phyloP scores from a whole-genome alignment of 805 yeast species.

The Lipomyces chichibuensis region DNA sequence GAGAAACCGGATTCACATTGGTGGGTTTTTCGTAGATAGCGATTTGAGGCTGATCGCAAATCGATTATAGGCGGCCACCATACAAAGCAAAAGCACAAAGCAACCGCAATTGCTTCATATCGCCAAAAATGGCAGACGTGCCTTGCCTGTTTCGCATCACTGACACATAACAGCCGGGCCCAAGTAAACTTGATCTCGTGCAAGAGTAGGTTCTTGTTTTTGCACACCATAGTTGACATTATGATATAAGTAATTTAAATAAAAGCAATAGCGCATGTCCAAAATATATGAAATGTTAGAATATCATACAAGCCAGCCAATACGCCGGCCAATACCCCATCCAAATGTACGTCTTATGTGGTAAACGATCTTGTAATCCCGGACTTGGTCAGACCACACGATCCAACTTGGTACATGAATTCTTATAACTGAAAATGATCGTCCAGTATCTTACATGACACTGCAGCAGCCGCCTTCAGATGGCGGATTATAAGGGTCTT shows the following conservation, averaged over 20 bases:
- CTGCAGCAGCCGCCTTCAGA: conserved; percentile 24
- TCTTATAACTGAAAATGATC: background rate
- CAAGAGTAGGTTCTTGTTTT: no score
- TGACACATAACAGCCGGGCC: background rate
- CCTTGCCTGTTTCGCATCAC: background rate
- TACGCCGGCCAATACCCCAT: background rate
- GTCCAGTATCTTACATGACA: conserved; percentile 13
- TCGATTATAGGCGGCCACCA: background rate
- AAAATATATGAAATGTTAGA: background rate
- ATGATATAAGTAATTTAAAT: no score
- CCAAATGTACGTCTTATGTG: background rate
- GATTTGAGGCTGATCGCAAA: background rate
- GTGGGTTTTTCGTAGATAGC: background rate
- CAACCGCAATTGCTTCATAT: background rate
- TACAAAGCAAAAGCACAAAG: background rate
- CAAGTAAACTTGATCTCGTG: no score
- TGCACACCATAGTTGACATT: no score
- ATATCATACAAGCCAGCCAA: background rate
- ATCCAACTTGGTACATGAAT: background rate
- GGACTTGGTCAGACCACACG: no score
- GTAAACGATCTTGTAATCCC: no score
- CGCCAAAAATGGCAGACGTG: background rate
- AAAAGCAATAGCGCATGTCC: background rate
- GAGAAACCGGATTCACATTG: no score
- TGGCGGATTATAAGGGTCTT: conserved; percentile 35